Evolutionary conservation across 2,329 filamentous ascomycete species (phyloP).

Genomic region (Ophiostoma sp.): DNA sequence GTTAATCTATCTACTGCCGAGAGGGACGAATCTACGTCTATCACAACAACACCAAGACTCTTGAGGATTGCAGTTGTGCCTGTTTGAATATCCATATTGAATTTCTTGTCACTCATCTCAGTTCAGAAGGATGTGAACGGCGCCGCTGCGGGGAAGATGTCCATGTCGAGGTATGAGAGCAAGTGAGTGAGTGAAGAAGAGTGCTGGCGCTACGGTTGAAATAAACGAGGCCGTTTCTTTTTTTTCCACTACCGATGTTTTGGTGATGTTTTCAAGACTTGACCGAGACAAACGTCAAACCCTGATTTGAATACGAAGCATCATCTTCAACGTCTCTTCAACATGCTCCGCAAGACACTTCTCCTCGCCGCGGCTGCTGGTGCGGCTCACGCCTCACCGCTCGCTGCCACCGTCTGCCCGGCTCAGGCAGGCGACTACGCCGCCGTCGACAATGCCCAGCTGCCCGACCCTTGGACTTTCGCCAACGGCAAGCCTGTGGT

Average conservation of each 20-base stretch:
- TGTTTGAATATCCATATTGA: background rate
- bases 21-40: background rate
- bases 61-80: background rate
- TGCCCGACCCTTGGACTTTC: conserved; percentile 53
- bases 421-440: conserved; percentile 26
- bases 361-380: background rate
- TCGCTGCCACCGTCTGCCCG: conserved; percentile 40
- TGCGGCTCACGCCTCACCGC: conserved; percentile 30
- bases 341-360: background rate
- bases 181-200: no score
- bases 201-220: background rate
- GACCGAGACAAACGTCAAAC: background rate
- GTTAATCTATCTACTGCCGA: background rate
- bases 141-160: background rate
- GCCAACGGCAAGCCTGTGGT: conserved; percentile 45
- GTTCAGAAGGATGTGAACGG: background rate
- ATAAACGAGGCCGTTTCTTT: background rate
- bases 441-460: conserved; percentile 41
- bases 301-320: no score
- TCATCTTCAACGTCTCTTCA: background rate
- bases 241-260: background rate
- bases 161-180: no score
- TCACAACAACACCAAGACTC: background rate
- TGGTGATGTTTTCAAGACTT: no score
- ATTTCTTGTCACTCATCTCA: background rate